These are phyloP conservation scores for Erysimum cheiranthoides DNA, from an alignment of 345 rosid species.

Conservation along the genomic window DNA sequence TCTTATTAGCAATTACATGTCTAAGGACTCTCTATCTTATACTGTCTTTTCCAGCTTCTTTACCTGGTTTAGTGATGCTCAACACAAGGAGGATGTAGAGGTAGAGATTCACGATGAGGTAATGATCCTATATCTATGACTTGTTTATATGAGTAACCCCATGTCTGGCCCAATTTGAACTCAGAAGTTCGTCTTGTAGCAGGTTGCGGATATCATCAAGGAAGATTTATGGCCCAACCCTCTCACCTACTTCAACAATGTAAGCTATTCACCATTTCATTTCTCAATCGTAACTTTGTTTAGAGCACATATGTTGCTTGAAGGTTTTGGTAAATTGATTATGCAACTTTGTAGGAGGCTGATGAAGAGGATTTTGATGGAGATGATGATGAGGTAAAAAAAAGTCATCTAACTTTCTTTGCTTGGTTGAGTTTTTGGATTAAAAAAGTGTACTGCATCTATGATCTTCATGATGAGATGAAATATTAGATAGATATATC, in stretches of 20 bases:
- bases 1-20: slow-evolving; percentile 1
- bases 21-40: slow-evolving; percentile 4
- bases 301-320: slow-evolving; percentile 13
- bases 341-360: slow-evolving; percentile 57
- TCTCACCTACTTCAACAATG: slow-evolving; percentile 80
- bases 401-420: not conserved
- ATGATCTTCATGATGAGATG: not conserved
- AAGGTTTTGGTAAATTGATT: slow-evolving; percentile 9
- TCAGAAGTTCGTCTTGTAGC: slow-evolving; percentile 43
- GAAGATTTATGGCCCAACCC: slow-evolving; percentile 98
- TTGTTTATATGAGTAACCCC: slow-evolving; percentile 7
- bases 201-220: slow-evolving; percentile 92
- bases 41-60: slow-evolving; percentile 70
- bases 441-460: not conserved
- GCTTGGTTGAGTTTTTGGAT: slow-evolving; percentile 1
- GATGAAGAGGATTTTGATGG: slow-evolving; percentile 73
- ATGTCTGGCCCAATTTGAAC: slow-evolving; percentile 30
- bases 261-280: slow-evolving; percentile 42
- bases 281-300: not conserved
- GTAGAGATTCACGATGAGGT: slow-evolving; percentile 85
- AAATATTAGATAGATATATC: not conserved
- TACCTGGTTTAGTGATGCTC: slow-evolving; percentile 72
- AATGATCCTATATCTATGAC: slow-evolving; percentile 24
- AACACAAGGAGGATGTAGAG: slow-evolving; percentile 60
- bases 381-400: slow-evolving; percentile 57